A percentile compares a stretch with the other conserved stretches of the same genome.
Conservation (phyloP, 2,329 filamentous ascomycete species). For the Aspergillus puulaauensis region DNA sequence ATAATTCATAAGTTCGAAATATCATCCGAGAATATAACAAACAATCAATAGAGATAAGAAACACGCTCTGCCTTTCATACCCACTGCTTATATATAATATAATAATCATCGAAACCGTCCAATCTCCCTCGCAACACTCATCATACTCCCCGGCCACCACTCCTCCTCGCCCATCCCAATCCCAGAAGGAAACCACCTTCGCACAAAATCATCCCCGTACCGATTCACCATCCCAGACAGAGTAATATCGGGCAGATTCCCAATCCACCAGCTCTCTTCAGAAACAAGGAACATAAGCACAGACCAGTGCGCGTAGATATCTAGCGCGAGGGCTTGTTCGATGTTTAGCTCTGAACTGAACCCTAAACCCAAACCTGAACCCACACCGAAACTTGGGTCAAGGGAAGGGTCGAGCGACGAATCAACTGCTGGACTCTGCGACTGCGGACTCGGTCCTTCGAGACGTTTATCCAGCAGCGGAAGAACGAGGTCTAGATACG, state of each 20-base stretch:
- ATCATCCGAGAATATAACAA: too few relatives aligned
- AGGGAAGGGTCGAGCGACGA: neutral
- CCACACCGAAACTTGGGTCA: too few relatives aligned
- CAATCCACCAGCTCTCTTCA: constrained; percentile 4
- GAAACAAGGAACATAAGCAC: neutral
- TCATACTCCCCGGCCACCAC: constrained; percentile 4
- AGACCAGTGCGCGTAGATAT: constrained; percentile 6
- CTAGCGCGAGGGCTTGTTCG: neutral
- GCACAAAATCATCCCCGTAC: constrained; percentile 1
- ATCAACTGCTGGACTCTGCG: neutral
- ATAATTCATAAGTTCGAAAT: too few relatives aligned
- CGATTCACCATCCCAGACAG: neutral
- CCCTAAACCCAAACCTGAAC: too few relatives aligned
- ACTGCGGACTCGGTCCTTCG: neutral
- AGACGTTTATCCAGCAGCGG: neutral
- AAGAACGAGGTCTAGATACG: neutral
- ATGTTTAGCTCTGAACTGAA: neutral
- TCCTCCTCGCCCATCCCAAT: neutral
- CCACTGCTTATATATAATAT: too few relatives aligned
- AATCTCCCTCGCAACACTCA: neutral
- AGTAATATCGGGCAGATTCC: neutral
- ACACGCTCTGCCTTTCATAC: too few relatives aligned
- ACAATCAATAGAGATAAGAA: too few relatives aligned
- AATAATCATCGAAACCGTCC: neutral
- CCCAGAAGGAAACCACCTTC: neutral